phyloP scores from a whole-genome alignment of 805 yeast species.

The Grigorovia yakushimaensis region DNA sequence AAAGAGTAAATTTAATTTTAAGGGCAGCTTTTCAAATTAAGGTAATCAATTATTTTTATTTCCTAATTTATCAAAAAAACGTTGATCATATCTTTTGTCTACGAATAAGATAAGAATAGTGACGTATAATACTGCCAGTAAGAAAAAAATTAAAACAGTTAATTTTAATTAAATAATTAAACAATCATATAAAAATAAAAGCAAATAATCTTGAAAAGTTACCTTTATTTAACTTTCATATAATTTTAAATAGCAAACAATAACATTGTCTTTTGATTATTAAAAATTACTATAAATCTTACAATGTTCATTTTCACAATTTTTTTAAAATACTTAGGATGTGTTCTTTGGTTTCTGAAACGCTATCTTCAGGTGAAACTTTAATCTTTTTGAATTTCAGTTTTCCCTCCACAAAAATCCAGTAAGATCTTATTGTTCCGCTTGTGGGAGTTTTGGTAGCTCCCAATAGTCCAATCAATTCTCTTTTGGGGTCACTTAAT shows the following conservation, averaged over 20 bases:
- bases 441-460: constrained; percentile 65
- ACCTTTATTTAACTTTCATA: neutral
- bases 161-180: too few species aligned
- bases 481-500: constrained; percentile 64
- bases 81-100: neutral
- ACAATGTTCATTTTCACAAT: neutral
- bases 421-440: constrained; percentile 83
- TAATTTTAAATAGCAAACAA: neutral
- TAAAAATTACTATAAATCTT: neutral
- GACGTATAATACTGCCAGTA: too few species aligned
- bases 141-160: neutral
- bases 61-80: neutral
- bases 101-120: neutral
- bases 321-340: constrained; percentile 34
- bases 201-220: neutral
- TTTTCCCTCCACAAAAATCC: constrained; percentile 76
- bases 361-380: constrained; percentile 46
- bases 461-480: constrained; percentile 65
- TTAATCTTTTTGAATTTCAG: constrained; percentile 35
- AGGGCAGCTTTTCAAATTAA: neutral
- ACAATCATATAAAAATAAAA: neutral
- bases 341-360: constrained; percentile 48
- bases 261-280: neutral
- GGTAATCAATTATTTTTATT: neutral
- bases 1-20: too few species aligned